Base-by-base conservation (phyloP, 2,329 filamentous ascomycete species). In the Pyricularia grisea region DNA sequence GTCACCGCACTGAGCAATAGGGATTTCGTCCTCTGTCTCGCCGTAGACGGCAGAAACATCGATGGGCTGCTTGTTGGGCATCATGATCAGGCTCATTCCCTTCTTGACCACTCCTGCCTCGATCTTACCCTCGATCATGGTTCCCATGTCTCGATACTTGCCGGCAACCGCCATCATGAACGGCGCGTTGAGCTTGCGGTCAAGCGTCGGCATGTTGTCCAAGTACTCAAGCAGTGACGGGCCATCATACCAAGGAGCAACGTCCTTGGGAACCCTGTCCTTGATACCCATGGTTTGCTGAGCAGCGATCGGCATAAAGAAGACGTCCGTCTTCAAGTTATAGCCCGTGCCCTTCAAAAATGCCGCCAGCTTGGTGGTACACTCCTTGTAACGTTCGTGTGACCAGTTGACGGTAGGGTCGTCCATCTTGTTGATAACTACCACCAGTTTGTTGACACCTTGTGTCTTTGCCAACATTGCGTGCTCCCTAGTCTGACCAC, bases 351-450 rank as follows among this genome's bases (percentile, higher is more conserved):
- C 92, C 83, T 97, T 97, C 72, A 99, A 82, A 84, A 97, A 98
- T 73, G 90, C 87, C 20, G 88, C 80, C 67, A 99, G 88, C 83
- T 98, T 99, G 73, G 89, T 89, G 3, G 89, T 94, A 80, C 95
- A 99, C 81, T 99, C 95, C 76, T 92, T 90, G 83, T 93, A 99
- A 69, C 95, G 90, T 60, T 92, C 92, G 75, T 97, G 88, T 68
- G 92, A 95, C 96, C 96, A 99, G 76, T 97, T 88, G 67, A 99
- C 96, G 2, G 95, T 99, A 12, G 90, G 84, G 78, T 99, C 95
- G 77, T 99, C 95, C 96, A 99, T 99, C 86, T 99, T 99, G 88
- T 99, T 99, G 78, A 97, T 94, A 68, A 87, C 95, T 33, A 99
- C 90, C 65, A 98, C 85, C 69, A 99, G 86, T 82, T 97, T 97